These are phyloP conservation scores for Citropsis articulata DNA, from an alignment of 345 rosid species.

Conservation along the genomic window DNA sequence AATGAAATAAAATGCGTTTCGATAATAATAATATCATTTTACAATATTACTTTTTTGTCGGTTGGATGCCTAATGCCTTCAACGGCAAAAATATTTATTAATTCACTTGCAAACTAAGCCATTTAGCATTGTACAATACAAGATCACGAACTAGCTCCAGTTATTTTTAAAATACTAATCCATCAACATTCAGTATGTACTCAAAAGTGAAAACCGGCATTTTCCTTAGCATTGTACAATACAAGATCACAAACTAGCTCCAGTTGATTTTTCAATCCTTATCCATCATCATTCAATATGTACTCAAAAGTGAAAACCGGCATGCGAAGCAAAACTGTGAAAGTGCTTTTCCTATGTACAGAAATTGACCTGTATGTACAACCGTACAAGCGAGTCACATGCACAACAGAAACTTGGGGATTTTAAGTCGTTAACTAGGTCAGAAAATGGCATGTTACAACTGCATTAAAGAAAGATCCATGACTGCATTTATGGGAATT, in stretches of 20 bases:
- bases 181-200: not conserved
- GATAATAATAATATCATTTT: too few species aligned
- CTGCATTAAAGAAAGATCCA: not conserved
- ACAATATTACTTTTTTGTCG: not conserved
- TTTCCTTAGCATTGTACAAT: not conserved
- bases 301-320: constrained; percentile 2
- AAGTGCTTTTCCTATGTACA: constrained; percentile 14
- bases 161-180: not conserved
- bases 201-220: not conserved
- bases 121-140: not conserved
- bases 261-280: not conserved
- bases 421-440: not conserved
- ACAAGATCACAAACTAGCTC: not conserved
- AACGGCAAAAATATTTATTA: too few species aligned
- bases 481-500: not conserved
- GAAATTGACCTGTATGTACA: constrained; percentile 12
- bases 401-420: not conserved
- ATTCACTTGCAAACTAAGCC: not conserved
- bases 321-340: not conserved
- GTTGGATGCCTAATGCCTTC: too few species aligned
- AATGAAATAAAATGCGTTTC: not conserved
- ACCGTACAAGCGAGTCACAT: constrained; percentile 1
- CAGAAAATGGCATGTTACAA: not conserved
- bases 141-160: not conserved
- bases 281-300: not conserved